Evolutionary conservation across 495 filamentous ascomycete genomes (phyloP).

Genomic region (Aspergillus coremiiformis): DNA sequence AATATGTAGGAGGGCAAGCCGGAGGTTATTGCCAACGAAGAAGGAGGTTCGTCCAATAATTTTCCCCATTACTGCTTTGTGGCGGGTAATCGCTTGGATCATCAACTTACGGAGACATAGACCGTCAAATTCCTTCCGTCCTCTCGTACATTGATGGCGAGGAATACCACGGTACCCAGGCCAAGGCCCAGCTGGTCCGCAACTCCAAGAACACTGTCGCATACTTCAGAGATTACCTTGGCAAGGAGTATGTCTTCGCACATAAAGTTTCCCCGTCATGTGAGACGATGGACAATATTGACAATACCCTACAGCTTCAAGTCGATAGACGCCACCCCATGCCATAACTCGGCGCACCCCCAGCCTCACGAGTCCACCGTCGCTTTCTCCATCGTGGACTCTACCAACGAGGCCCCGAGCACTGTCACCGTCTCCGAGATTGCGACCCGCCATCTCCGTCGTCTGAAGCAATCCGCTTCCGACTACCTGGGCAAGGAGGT

Average conservation of each 20-base stretch:
- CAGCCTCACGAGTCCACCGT: constrained; percentile 63
- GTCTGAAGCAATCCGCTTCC: constrained; percentile 73
- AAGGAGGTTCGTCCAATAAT: constrained; percentile 65
- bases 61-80: not conserved
- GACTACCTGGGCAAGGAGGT: constrained; percentile 90
- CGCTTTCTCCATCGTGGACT: constrained; percentile 78
- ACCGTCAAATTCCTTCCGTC: constrained; percentile 92
- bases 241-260: constrained; percentile 61
- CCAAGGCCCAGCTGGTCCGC: constrained; percentile 84
- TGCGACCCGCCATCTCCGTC: constrained; percentile 76
- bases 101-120: constrained; percentile 37
- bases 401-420: constrained; percentile 57
- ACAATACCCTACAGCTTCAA: constrained; percentile 54
- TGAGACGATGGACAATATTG: not conserved
- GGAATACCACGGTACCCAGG: constrained; percentile 93
- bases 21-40: constrained; percentile 98
- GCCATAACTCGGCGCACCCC: constrained; percentile 89
- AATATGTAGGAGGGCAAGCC: constrained; percentile 74
- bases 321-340: constrained; percentile 91
- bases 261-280: not conserved
- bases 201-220: constrained; percentile 89
- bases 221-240: constrained; percentile 92
- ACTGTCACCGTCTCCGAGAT: constrained; percentile 76
- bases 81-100: constrained; percentile 1
- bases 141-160: constrained; percentile 92